These are phyloP conservation scores for Lactarius trivialis DNA, from an alignment of 768 basidiomycete genomes.

Conservation along the genomic window DNA sequence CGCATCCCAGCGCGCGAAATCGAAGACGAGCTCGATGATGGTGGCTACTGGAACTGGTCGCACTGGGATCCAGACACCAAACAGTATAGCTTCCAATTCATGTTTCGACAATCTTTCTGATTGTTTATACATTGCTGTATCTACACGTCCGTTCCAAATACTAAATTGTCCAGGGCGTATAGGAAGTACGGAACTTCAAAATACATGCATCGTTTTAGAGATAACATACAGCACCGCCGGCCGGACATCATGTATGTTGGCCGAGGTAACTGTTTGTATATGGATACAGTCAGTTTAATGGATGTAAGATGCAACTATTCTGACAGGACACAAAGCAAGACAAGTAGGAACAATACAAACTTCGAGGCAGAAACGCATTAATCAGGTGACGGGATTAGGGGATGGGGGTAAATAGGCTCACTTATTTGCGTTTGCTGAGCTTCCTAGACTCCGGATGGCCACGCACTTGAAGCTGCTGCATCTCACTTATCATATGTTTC, in stretches of 20 bases:
- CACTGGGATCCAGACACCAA: constrained; percentile 99
- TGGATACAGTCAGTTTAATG: neutral
- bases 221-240: neutral
- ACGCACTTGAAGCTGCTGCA: neutral
- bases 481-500: neutral
- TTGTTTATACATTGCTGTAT: constrained; percentile 8
- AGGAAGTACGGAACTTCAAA: neutral
- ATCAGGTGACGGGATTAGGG: neutral
- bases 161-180: neutral
- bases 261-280: neutral
- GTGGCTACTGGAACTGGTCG: constrained; percentile 93
- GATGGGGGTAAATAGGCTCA: neutral
- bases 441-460: constrained; percentile 5
- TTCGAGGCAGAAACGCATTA: neutral
- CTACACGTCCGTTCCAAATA: neutral
- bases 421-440: constrained; percentile 17
- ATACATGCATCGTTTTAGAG: constrained; percentile 11
- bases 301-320: neutral
- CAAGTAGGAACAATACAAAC: neutral
- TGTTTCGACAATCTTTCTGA: constrained; percentile 62
- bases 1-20: constrained; percentile 96
- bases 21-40: constrained; percentile 89
- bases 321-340: neutral
- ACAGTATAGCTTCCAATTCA: constrained; percentile 96
- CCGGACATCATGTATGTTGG: neutral